Conservation (phyloP, 768 basidiomycete genomes). For the Rhodocollybia butyracea region DNA sequence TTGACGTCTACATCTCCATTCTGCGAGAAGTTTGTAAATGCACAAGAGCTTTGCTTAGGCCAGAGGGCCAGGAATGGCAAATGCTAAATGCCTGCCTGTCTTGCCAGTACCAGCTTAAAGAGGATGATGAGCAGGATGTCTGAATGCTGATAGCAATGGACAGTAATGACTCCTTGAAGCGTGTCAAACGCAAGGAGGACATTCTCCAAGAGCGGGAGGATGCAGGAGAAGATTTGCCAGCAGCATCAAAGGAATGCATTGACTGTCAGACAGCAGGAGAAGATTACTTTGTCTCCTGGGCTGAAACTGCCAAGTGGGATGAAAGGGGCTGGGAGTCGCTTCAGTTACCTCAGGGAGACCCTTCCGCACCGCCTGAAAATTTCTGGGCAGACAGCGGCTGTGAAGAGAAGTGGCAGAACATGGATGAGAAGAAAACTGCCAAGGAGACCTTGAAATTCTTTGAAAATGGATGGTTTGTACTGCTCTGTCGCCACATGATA, state of each 20-base stretch:
- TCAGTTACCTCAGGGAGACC: neutral
- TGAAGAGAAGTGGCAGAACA: constrained; percentile 16
- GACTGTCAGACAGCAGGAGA: constrained; percentile 10
- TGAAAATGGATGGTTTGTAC: constrained; percentile 21
- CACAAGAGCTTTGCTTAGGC: neutral
- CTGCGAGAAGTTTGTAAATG: neutral
- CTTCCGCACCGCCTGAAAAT: too few species aligned
- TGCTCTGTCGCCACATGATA: constrained; percentile 21
- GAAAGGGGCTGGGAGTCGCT: neutral
- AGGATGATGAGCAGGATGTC: constrained; percentile 6
- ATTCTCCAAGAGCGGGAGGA: neutral
- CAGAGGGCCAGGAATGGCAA: constrained; percentile 11
- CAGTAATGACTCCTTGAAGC: constrained; percentile 14
- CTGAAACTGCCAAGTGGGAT: constrained; percentile 18
- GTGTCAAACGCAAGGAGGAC: neutral
- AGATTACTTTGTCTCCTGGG: constrained; percentile 16
- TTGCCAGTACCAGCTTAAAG: constrained; percentile 11
- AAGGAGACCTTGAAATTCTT: constrained; percentile 16
- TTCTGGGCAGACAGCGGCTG: constrained; percentile 6
- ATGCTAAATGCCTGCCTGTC: constrained; percentile 12
- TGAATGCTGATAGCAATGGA: constrained; percentile 10
- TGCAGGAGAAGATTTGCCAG: neutral
- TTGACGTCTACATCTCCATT: constrained; percentile 17
- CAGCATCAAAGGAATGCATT: constrained; percentile 5
- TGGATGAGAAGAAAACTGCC: constrained; percentile 8